Base-by-base conservation (phyloP, 805 yeast species). In the Myxozyma geophila region DNA sequence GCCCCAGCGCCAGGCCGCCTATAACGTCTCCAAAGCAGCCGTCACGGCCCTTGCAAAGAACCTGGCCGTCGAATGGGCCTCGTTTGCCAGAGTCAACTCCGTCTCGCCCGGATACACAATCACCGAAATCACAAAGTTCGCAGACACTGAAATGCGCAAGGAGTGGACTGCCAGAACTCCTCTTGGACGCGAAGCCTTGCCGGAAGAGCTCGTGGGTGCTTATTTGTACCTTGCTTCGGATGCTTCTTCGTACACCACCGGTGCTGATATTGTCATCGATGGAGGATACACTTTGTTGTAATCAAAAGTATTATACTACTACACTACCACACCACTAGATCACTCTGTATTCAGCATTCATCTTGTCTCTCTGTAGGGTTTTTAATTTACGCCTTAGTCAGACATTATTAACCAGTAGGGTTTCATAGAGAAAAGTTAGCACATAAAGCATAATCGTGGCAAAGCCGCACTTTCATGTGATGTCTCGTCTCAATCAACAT, bases 1-100 rank as follows among this genome's bases (percentile, higher is more conserved):
- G 72, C 85, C 85, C 37, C 85, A 82, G 71, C 83, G 82, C 10
- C 85, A 82, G 72, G 74, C 78, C 68, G 80, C 81, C 76, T 82
- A 82, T 77, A 82, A 82, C 76, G 79, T 81, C 82, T 79, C 84
- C 63, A 82, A 82, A 75, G 85, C 85, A 21, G 85, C 83, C 60
- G 85, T 82, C 41, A 80, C 81, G 64, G 83, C 81, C 72, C 77
- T 82, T 74, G 81, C 76, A 39, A 76, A 81, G 68, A 79, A 82
- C 23, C 78, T 82, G 70, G 85, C 84, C 39, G 79, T 82, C 70
- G 85, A 82, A 74, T 82, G 85, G 85, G 85, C 85, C 56, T 77
- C 79, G 66, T 79, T 77, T 74, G 80, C 80, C 71, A 77, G 84
- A 66, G 85, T 82, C 63, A 81, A 82, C 75, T 76, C 81, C 44